Percentiles rank a stretch among this genome's conserved stretches.
Evolutionary conservation across 805 yeast genomes (phyloP).

Genomic region (Cyberlindnera euphorbiae): DNA sequence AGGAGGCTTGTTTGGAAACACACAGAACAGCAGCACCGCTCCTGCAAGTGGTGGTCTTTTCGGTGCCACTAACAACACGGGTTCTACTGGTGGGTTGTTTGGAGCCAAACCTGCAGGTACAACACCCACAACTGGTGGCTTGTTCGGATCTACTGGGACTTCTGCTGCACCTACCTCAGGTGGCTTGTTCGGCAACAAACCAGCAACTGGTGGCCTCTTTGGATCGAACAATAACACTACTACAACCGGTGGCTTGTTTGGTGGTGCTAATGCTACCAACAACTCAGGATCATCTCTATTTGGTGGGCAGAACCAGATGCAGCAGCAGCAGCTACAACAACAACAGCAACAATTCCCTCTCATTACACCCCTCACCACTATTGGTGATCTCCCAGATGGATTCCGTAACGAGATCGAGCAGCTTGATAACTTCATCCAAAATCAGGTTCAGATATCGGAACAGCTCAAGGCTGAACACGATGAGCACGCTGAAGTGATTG

Average conservation of each 20-base stretch:
- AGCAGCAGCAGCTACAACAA: constrained; percentile 22
- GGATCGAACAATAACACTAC: constrained; percentile 21
- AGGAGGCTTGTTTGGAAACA: neutral
- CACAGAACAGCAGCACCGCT: neutral
- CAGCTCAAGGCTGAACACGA: constrained; percentile 54
- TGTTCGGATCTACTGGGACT: constrained; percentile 4
- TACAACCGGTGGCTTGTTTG: constrained; percentile 37
- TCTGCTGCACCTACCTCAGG: neutral
- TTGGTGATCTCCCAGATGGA: constrained; percentile 69
- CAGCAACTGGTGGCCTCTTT: constrained; percentile 18
- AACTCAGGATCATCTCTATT: constrained; percentile 12
- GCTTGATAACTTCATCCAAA: constrained; percentile 65
- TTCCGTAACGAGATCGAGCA: constrained; percentile 64
- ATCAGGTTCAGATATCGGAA: constrained; percentile 69
- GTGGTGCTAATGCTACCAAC: constrained; percentile 26
- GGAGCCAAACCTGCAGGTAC: constrained; percentile 17
- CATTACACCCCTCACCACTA: constrained; percentile 69
- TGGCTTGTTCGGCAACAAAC: constrained; percentile 13
- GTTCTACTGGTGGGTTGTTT: constrained; percentile 28
- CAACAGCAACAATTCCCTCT: constrained; percentile 37
- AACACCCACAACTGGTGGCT: constrained; percentile 6
- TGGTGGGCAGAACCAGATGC: constrained; percentile 10
- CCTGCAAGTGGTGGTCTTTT: constrained; percentile 29
- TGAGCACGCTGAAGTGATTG: constrained; percentile 61
- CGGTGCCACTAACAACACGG: constrained; percentile 25